Evolutionary conservation across 1,284 basidiomycete genomes (phyloP).

Genomic region (Papiliotrema laurentii): DNA sequence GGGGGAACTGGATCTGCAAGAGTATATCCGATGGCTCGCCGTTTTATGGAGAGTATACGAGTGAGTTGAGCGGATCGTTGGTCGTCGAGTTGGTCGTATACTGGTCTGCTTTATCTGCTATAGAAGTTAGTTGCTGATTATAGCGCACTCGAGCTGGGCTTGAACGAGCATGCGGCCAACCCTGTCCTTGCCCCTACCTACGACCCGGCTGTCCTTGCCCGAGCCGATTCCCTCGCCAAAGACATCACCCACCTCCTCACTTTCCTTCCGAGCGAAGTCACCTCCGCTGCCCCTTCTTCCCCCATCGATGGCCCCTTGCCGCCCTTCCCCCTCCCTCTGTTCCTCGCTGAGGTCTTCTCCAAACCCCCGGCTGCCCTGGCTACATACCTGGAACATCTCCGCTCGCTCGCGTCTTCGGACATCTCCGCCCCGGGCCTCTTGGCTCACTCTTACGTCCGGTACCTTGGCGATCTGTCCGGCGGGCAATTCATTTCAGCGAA

Average conservation of each 20-base stretch:
- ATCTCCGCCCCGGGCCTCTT: conserved; percentile 59
- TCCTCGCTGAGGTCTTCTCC: conserved; percentile 40
- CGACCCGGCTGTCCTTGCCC: conserved; percentile 64
- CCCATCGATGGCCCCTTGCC: conserved; percentile 53
- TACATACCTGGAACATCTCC: conserved; percentile 54
- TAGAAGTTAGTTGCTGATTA: conserved; percentile 60
- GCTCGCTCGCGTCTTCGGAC: conserved; percentile 52
- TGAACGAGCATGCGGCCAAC: conserved; percentile 62
- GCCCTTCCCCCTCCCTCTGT: conserved; percentile 52
- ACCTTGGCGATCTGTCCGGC: conserved; percentile 79
- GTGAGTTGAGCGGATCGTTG: conserved; percentile 51
- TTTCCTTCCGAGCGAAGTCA: conserved; percentile 26
- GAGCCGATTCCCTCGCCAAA: conserved; percentile 57
- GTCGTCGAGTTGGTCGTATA: too few relatives aligned
- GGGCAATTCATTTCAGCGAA: conserved; percentile 68
- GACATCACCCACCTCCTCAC: conserved; percentile 65
- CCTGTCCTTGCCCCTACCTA: conserved; percentile 63
- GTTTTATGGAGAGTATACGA: conserved; percentile 74
- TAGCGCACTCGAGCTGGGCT: conserved; percentile 61
- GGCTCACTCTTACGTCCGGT: conserved; percentile 75
- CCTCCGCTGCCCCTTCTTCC: conserved; percentile 45
- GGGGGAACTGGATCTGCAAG: conserved; percentile 60
- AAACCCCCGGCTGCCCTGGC: conserved; percentile 55
- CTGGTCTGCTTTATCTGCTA: too few relatives aligned
- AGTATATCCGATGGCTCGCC: conserved; percentile 67